Evolutionary conservation across 2,329 filamentous ascomycete species (phyloP).

Genomic region (Claviceps fusiformis): DNA sequence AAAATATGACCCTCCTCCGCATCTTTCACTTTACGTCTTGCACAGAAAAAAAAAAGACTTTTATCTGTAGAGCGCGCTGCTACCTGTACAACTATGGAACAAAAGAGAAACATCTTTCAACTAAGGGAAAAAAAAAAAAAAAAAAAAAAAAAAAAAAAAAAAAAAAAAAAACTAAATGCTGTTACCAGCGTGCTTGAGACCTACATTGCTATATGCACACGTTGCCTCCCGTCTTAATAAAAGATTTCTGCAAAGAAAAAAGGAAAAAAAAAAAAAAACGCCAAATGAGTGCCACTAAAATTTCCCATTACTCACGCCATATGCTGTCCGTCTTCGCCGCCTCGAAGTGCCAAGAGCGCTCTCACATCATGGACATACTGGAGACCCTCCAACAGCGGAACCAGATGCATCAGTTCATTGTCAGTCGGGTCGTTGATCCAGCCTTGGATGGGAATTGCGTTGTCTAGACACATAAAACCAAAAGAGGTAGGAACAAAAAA

Average conservation of each 20-base stretch:
- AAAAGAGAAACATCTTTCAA: background rate
- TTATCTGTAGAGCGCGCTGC: background rate
- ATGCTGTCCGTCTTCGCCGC: slow-evolving; percentile 64
- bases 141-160: background rate
- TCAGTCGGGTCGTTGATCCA: slow-evolving; percentile 99
- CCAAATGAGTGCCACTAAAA: slow-evolving; percentile 3
- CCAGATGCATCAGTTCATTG: slow-evolving; percentile 82
- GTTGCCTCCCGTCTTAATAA: background rate
- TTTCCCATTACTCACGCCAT: slow-evolving; percentile 23
- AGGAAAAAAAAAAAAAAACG: slow-evolving; percentile 1
- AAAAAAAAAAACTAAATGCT: background rate
- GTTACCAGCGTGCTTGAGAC: background rate
- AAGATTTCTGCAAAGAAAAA: background rate
- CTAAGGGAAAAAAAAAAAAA: background rate
- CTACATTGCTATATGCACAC: background rate
- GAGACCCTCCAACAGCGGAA: slow-evolving; percentile 83
- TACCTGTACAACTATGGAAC: background rate
- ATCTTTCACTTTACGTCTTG: background rate
- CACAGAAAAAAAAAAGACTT: background rate
- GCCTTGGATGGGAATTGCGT: slow-evolving; percentile 96
- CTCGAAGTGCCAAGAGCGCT: slow-evolving; percentile 73
- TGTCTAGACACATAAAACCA: slow-evolving; percentile 46
- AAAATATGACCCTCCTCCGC: background rate
- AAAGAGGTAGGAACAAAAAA: slow-evolving; percentile 1
- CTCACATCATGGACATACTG: slow-evolving; percentile 96